Base-by-base conservation (phyloP, 2,329 filamentous ascomycete genomes). In the Alternaria sp. region DNA sequence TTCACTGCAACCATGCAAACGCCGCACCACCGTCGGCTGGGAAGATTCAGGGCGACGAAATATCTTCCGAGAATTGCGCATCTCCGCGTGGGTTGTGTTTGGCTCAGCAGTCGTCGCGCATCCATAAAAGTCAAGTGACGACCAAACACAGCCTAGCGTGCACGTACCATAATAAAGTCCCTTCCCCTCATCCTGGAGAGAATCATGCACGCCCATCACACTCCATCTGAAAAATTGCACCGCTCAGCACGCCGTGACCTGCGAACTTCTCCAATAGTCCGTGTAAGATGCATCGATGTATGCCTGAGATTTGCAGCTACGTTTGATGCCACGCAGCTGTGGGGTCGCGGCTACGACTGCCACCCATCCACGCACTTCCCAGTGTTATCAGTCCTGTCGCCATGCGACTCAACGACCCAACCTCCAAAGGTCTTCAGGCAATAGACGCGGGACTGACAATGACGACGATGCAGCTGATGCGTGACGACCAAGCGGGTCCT, bases 151-250 rank as follows among this genome's bases (percentile, higher is more conserved):
- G 57, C 9, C 24, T 66, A 65, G 64, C 58, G 65, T 16, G 62
- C 65, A 70, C 65, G 60, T 62, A 41, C 60, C 57, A 42, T 6
- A 3, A 5, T 9, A 16, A 12, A 26, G 26, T 26, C 51, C 24
- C 36, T 49, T 18, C 32, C n/a, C 44, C 36, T 48, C 58, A 64
- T 57, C 66, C 57, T 53, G 56, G 55, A 51, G 63, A 56, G 63
- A 61, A 64, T 68, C 66, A 69, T 72, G 69, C 67, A 70, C 65
- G 63, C 54, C 57, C 59, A 57, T 71, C 66, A 71, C 67, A 65
- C 61, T 58, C 65, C 57, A 43, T 58, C 47, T 43, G 49, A 48
- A 61, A 57, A 52, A 60, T 52, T 61, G 52, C 59, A 58, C 59
- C 58, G 46, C 59, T 49, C 59, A 51, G 55, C 59, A 47, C 56